phyloP scores from a whole-genome alignment of 2,329 filamentous ascomycete genomes.

The Akanthomyces muscarius region DNA sequence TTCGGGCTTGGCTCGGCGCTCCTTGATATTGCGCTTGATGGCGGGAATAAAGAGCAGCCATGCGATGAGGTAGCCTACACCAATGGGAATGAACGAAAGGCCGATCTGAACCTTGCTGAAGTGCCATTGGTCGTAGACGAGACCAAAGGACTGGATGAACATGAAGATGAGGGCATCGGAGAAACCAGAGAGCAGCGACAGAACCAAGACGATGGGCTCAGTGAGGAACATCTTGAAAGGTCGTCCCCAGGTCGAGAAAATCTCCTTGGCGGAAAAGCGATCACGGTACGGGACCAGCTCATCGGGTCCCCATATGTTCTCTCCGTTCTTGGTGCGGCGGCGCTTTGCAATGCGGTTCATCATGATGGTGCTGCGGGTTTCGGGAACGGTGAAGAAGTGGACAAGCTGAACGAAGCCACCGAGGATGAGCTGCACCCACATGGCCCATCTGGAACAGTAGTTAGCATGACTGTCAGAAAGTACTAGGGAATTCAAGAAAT shows the following conservation, averaged over 20 bases:
- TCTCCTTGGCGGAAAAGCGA: slow-evolving; percentile 55
- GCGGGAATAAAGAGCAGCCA: slow-evolving; percentile 57
- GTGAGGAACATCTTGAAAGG: slow-evolving; percentile 71
- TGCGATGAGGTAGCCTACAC: slow-evolving; percentile 61
- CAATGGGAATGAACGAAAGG: slow-evolving; percentile 61
- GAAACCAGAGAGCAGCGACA: slow-evolving; percentile 69
- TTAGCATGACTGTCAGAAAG: slow-evolving; percentile 16
- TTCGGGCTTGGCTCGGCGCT: slow-evolving; percentile 46
- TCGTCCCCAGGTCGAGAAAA: slow-evolving; percentile 54
- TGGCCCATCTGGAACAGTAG: slow-evolving; percentile 48
- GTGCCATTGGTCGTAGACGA: slow-evolving; percentile 65
- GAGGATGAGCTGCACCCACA: slow-evolving; percentile 83
- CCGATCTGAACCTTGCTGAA: slow-evolving; percentile 56
- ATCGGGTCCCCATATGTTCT: slow-evolving; percentile 67
- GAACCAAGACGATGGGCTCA: slow-evolving; percentile 67
- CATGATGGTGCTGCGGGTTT: slow-evolving; percentile 72
- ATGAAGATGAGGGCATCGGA: slow-evolving; percentile 74
- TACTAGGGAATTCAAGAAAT: not conserved
- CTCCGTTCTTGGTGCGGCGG: slow-evolving; percentile 55
- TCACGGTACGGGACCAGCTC: slow-evolving; percentile 61
- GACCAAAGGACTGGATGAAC: slow-evolving; percentile 66
- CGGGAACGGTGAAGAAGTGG: slow-evolving; percentile 68
- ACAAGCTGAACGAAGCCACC: slow-evolving; percentile 64
- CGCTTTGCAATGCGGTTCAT: slow-evolving; percentile 77
- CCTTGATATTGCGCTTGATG: slow-evolving; percentile 50